Base-by-base conservation (phyloP, 2,329 filamentous ascomycete species). In the Scleromitrula shiraiana region DNA sequence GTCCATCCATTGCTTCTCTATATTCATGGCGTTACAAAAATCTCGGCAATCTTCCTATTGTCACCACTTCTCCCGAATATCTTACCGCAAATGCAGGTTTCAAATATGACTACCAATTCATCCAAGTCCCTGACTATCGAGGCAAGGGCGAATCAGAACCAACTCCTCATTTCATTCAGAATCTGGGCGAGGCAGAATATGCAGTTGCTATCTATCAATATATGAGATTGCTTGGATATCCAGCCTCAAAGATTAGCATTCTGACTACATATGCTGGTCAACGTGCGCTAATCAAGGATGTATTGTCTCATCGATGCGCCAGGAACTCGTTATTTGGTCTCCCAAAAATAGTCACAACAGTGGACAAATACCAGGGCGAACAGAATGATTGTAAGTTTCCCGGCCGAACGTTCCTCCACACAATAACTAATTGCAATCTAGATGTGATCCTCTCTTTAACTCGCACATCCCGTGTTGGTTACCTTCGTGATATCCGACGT, bases 311-410 rank as follows among this genome's bases (percentile, higher is more conserved):
- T 63, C 78, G 93, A 50, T 98, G 93, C 66, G 83, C 82, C 30
- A 84, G 79, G 59, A 94, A 89, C 59, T 71, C 82, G 2, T 71
- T 97, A 17, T 98, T 98, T 67, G 90, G 91, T 7, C 70, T 95
- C 66, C 93, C 93, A 15, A 85, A 83, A 66, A 83, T 85, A 45
- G 88, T 98, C 23, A 90, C 88, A 3, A 98, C 94, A 5, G 91
- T 98, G 54, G 93, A 98, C 70, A 96, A 95, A 66, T 98, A 97
- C 62, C 93, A 98, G 70, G 94, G 93, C 65, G 93, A 98, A 72
- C 93, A 98, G 68, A 98, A 98, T 67, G 93, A 98, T 63, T 97
- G 88, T 93, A 75, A 75, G 85, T 80, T 48, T 32, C 24, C 17
- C 5, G n/a, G n/a, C n/a, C 7, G 14, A n/a, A 20, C 12, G n/a